These are phyloP conservation scores for sweet orange (Citrus sinensis) DNA, from an alignment of 345 rosid genomes.

Conservation along the genomic window DVS_A1.0 CM039163.1:50611501-50612000, in stretches of 20 bases:
- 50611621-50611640: not conserved
- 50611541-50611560: slow-evolving; percentile 73
- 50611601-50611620: not conserved
- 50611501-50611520: slow-evolving; percentile 83
- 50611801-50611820: slow-evolving; percentile 37
- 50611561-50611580: slow-evolving; percentile 81
- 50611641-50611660: not conserved
- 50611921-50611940: not conserved
- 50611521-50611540: slow-evolving; percentile 59
- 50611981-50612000: not conserved
- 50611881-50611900: not conserved
- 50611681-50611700: slow-evolving; percentile 34
- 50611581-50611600: slow-evolving; percentile 17
- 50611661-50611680: slow-evolving; percentile 18
- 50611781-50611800: slow-evolving; percentile 24
- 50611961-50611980: not conserved
- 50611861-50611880: slow-evolving; percentile 37
- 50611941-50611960: not conserved
- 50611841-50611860: slow-evolving; percentile 88
- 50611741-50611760: slow-evolving; percentile 77
- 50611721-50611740: slow-evolving; percentile 83
- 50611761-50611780: slow-evolving; percentile 29
- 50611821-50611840: slow-evolving; percentile 80
- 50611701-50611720: slow-evolving; percentile 61
- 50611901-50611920: not conserved